Evolutionary conservation across 208 protist species (phyloP), one percentile per base, ranked within the genome.

Genomic region (Trypanosoma brucei): DNA sequence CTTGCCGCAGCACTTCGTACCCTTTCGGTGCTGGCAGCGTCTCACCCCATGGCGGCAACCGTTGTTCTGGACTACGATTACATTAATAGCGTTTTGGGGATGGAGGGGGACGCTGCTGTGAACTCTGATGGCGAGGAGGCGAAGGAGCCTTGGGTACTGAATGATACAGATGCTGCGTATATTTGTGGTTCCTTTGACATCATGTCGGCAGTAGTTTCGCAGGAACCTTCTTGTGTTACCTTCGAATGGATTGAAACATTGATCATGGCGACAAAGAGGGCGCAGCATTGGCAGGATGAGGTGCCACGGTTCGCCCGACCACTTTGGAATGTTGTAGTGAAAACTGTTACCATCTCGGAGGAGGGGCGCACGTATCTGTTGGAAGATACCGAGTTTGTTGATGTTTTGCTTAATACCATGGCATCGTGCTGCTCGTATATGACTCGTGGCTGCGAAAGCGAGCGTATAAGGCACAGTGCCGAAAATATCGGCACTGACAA

Each of bases 221-320:
- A 58, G 48, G 54, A 74, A 42, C 64, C 84, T 7, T 68, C 61
- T 3, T 74, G 75, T n/a, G 76, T 93, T 49, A 88, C 76, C 31
- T 81, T 93, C 51, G 87, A 93, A 65, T 91, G 84, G 87, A 89
- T 91, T 54, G 87, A 93, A 70, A 69, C 67, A 39, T 46, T 92
- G 2, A 48, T 78, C 13, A 3, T 39, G 31, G 68, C 59, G 52
- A 55, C 68, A 65, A 55, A 39, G 59, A 65, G 66, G 38, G 49
- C 70, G 22, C 62, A 55, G 22, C 55, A 50, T 2, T 78, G 63
- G 65, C 30, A 64, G 31, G 55, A 61, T 11, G 59, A 38, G 39
- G 35, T 59, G 30, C 56, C 73, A 3, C 69, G n/a, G 1, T 73
- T 68, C 39, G 55, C 55, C 13, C 33, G 36, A 42, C 71, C 81